Conservation (phyloP, 768 basidiomycete species). For the Boletus rubropictus region DNA sequence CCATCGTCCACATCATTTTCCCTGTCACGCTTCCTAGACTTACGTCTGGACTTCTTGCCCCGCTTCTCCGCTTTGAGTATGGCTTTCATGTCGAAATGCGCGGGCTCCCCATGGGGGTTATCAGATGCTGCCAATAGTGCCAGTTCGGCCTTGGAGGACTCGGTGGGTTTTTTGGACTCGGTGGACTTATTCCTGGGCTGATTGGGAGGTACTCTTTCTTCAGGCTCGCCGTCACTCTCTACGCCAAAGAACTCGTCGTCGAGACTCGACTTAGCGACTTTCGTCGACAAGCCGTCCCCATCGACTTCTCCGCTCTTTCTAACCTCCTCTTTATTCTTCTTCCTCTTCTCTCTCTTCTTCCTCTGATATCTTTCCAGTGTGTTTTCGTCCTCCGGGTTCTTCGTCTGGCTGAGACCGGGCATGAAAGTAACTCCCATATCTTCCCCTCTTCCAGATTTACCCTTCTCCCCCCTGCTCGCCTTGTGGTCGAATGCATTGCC, state of each 20-base stretch:
- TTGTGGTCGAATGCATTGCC: slow-evolving; percentile 36
- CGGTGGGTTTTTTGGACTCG: slow-evolving; percentile 16
- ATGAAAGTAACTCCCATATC: slow-evolving; percentile 95
- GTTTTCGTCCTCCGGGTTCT: slow-evolving; percentile 65
- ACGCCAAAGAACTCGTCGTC: slow-evolving; percentile 75
- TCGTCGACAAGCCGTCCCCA: slow-evolving; percentile 18
- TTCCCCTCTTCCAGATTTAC: slow-evolving; percentile 17
- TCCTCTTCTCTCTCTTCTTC: slow-evolving; percentile 85
- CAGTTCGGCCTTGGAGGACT: slow-evolving; percentile 49
- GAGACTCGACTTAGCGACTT: slow-evolving; percentile 1
- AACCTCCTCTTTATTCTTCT: slow-evolving; percentile 66
- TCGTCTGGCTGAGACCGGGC: slow-evolving; percentile 65
- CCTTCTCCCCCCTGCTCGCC: background rate
- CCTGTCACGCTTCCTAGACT: slow-evolving; percentile 6
- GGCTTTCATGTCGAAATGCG: slow-evolving; percentile 88
- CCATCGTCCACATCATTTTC: slow-evolving; percentile 38
- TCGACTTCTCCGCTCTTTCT: slow-evolving; percentile 35
- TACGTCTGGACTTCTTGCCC: slow-evolving; percentile 36
- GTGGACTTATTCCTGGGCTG: slow-evolving; percentile 23
- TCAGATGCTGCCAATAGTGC: slow-evolving; percentile 56
- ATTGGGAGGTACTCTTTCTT: slow-evolving; percentile 24
- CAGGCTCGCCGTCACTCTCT: slow-evolving; percentile 25
- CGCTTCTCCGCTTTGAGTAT: slow-evolving; percentile 83
- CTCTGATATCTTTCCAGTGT: slow-evolving; percentile 85
- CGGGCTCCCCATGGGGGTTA: slow-evolving; percentile 47